A percentile compares a stretch with the other conserved stretches of the same genome.
Conservation (phyloP, 2,329 filamentous ascomycete species). For the Macroventuria anomochaeta region DNA sequence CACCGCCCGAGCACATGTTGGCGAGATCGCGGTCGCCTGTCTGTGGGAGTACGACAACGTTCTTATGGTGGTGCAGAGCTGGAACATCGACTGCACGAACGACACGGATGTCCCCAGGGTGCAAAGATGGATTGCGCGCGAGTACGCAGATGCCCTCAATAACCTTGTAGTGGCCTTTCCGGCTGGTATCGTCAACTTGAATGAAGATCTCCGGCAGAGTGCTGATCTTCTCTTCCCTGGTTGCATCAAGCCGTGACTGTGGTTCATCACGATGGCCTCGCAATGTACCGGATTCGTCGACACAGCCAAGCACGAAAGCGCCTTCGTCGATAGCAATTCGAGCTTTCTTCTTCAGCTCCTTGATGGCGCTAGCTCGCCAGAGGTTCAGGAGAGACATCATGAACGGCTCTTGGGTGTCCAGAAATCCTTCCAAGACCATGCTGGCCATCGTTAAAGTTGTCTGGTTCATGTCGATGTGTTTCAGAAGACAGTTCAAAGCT, state of each 20-base stretch:
- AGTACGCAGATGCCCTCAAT: slow-evolving; percentile 81
- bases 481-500: slow-evolving; percentile 72
- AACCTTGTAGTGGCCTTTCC: slow-evolving; percentile 64
- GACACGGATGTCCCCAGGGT: slow-evolving; percentile 88
- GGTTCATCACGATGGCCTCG: slow-evolving; percentile 70
- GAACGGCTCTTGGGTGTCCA: slow-evolving; percentile 77
- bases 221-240: slow-evolving; percentile 49
- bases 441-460: slow-evolving; percentile 75
- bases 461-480: slow-evolving; percentile 84
- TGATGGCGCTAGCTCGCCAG: slow-evolving; percentile 90
- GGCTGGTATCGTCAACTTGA: slow-evolving; percentile 70
- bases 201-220: slow-evolving; percentile 85
- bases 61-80: slow-evolving; percentile 74
- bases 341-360: slow-evolving; percentile 90
- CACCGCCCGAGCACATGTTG: slow-evolving; percentile 95
- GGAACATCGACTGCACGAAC: slow-evolving; percentile 81
- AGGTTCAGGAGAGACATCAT: slow-evolving; percentile 77
- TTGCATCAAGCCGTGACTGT: slow-evolving; percentile 53
- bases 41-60: slow-evolving; percentile 87
- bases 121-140: slow-evolving; percentile 90
- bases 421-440: slow-evolving; percentile 82
- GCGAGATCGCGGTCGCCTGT: slow-evolving; percentile 83
- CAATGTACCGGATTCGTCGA: slow-evolving; percentile 81
- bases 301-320: slow-evolving; percentile 85
- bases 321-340: slow-evolving; percentile 81